These are phyloP conservation scores for Aspergillus persii DNA, from an alignment of 2,329 filamentous ascomycete species.

Conservation along the genomic window DNA sequence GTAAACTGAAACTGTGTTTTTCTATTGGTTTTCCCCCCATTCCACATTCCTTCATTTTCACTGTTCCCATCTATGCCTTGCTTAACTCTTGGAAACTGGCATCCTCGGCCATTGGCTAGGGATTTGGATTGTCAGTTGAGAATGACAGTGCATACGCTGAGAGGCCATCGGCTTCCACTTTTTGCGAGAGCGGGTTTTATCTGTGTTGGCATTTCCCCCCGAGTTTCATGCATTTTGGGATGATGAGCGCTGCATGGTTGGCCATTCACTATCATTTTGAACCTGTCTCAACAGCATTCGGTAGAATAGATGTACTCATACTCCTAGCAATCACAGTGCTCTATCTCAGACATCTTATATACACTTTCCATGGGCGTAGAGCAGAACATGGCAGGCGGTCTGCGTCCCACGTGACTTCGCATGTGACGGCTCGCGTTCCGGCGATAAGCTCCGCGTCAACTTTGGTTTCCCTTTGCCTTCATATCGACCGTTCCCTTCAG, in stretches of 20 bases:
- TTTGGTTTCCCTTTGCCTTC: not conserved
- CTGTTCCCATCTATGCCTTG: constrained; percentile 5
- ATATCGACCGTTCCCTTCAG: not conserved
- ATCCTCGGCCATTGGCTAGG: constrained; percentile 6
- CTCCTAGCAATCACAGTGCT: constrained; percentile 13
- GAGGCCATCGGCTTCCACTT: not conserved
- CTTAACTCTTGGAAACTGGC: constrained; percentile 6
- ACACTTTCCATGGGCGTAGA: not conserved
- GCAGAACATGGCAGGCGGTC: not conserved
- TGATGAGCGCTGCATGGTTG: constrained; percentile 14
- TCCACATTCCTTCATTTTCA: constrained; percentile 7
- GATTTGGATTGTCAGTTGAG: constrained; percentile 3
- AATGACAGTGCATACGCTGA: not conserved
- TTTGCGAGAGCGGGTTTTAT: not conserved
- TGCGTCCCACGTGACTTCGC: constrained; percentile 7
- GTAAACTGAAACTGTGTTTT: constrained; percentile 9
- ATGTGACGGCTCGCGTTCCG: constrained; percentile 3
- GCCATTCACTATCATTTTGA: constrained; percentile 12
- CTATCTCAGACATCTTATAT: not conserved
- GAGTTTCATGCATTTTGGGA: constrained; percentile 14
- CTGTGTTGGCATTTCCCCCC: constrained; percentile 4
- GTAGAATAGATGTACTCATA: constrained; percentile 40
- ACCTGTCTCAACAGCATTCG: constrained; percentile 20
- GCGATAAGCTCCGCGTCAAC: not conserved
- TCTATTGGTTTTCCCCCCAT: constrained; percentile 6